Percentiles rank a stretch among this genome's conserved stretches.
Evolutionary conservation across 2,329 filamentous ascomycete species (phyloP).

Genomic region (Ophidiomyces ophidiicola): DNA sequence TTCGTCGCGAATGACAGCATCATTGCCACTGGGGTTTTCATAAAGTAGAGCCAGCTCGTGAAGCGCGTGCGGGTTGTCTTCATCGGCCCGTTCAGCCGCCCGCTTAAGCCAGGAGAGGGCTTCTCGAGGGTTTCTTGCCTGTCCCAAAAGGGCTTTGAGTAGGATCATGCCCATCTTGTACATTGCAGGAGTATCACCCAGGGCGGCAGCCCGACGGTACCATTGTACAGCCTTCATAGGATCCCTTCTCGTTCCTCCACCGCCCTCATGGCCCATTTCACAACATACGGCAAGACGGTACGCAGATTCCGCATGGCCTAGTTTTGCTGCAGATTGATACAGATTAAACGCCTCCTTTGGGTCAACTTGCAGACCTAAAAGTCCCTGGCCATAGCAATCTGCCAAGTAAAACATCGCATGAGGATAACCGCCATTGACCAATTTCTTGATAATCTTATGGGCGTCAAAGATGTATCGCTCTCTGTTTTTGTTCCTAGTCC

Average conservation of each 20-base stretch:
- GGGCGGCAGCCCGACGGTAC: slow-evolving; percentile 84
- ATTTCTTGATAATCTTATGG: slow-evolving; percentile 82
- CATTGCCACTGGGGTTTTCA: slow-evolving; percentile 46
- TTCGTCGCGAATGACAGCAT: slow-evolving; percentile 69
- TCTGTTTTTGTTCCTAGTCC: slow-evolving; percentile 50
- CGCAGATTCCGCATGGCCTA: slow-evolving; percentile 71
- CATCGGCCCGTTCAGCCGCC: slow-evolving; percentile 75
- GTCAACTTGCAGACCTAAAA: slow-evolving; percentile 66
- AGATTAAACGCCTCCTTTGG: slow-evolving; percentile 85
- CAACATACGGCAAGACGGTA: slow-evolving; percentile 96
- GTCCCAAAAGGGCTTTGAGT: slow-evolving; percentile 85
- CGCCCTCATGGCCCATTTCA: slow-evolving; percentile 88
- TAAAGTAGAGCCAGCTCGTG: slow-evolving; percentile 67
- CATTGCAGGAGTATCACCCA: slow-evolving; percentile 89
- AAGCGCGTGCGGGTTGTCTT: slow-evolving; percentile 84
- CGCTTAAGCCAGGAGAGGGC: slow-evolving; percentile 87
- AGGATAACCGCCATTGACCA: slow-evolving; percentile 57
- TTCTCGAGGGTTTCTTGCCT: slow-evolving; percentile 68
- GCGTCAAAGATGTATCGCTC: slow-evolving; percentile 78
- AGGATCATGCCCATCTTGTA: slow-evolving; percentile 97
- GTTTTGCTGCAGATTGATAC: slow-evolving; percentile 87
- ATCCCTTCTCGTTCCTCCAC: slow-evolving; percentile 82
- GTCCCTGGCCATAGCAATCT: slow-evolving; percentile 73
- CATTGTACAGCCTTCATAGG: slow-evolving; percentile 92
- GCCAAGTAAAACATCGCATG: slow-evolving; percentile 92